Evolutionary conservation across 2,329 filamentous ascomycete species (phyloP).

Genomic region (Trichophyton rubrum): DNA sequence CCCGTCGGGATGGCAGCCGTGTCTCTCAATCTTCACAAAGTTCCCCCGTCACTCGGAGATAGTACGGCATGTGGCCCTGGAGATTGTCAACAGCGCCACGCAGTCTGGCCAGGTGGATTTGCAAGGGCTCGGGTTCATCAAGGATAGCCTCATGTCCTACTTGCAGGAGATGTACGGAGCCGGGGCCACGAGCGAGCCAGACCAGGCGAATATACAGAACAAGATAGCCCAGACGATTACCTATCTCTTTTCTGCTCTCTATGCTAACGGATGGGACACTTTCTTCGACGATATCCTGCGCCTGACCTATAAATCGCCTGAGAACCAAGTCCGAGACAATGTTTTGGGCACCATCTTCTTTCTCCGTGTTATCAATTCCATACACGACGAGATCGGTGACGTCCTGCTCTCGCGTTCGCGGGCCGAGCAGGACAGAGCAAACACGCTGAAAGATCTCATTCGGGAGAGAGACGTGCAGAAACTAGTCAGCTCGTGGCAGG

Average conservation of each 20-base stretch:
- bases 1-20: slow-evolving; percentile 79
- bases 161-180: slow-evolving; percentile 61
- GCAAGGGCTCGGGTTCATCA: slow-evolving; percentile 60
- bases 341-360: slow-evolving; percentile 69
- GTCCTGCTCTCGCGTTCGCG: slow-evolving; percentile 67
- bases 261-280: slow-evolving; percentile 70
- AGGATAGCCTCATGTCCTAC: slow-evolving; percentile 71
- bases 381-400: slow-evolving; percentile 97
- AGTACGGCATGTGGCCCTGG: slow-evolving; percentile 76
- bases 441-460: slow-evolving; percentile 80
- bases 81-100: slow-evolving; percentile 85
- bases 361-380: slow-evolving; percentile 71
- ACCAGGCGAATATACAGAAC: slow-evolving; percentile 74
- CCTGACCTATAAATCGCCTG: slow-evolving; percentile 52
- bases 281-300: slow-evolving; percentile 85
- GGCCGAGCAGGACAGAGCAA: slow-evolving; percentile 72
- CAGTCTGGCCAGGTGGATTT: slow-evolving; percentile 65
- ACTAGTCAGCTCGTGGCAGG: slow-evolving; percentile 81
- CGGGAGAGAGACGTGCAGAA: slow-evolving; percentile 77
- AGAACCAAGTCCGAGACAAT: slow-evolving; percentile 53
- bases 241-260: slow-evolving; percentile 79
- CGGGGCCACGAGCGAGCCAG: slow-evolving; percentile 42
- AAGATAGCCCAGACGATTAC: slow-evolving; percentile 95
- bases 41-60: slow-evolving; percentile 65
- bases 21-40: slow-evolving; percentile 72